phyloP scores from a whole-genome alignment of 2,329 filamentous ascomycete genomes.

The Aspergillus fumigatus region DNA sequence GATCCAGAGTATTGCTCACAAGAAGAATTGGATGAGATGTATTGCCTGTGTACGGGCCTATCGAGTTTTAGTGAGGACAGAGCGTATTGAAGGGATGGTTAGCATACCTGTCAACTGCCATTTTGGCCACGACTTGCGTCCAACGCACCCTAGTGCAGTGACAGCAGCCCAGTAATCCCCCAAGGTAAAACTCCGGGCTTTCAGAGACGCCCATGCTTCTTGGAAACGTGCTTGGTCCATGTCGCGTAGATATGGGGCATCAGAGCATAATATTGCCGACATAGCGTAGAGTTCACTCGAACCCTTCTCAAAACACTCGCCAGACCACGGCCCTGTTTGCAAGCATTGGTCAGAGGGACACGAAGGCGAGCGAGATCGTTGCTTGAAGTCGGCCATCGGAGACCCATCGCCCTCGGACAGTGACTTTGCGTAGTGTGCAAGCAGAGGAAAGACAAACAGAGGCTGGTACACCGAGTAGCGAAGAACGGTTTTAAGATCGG shows the following conservation, averaged over 20 bases:
- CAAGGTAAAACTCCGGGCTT: constrained; percentile 21
- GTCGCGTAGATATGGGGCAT: constrained; percentile 22
- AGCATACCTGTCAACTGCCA: constrained; percentile 34
- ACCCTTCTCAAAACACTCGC: constrained; percentile 20
- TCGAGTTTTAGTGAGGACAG: not conserved
- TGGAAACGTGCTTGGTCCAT: constrained; percentile 17
- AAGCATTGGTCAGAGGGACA: constrained; percentile 27
- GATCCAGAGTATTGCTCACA: constrained; percentile 55
- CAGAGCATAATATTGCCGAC: constrained; percentile 29
- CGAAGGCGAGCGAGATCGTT: constrained; percentile 16
- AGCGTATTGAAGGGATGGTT: not conserved
- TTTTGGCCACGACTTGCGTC: constrained; percentile 32
- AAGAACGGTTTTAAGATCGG: constrained; percentile 28
- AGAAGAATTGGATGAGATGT: constrained; percentile 53
- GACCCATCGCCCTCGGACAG: constrained; percentile 23
- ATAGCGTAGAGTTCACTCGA: constrained; percentile 27
- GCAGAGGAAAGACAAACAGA: constrained; percentile 21
- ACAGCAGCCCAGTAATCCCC: constrained; percentile 38
- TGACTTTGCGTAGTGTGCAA: constrained; percentile 23
- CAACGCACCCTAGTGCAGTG: constrained; percentile 32
- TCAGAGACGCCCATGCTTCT: constrained; percentile 18
- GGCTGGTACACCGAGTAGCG: constrained; percentile 32
- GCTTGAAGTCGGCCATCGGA: constrained; percentile 29
- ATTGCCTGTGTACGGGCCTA: constrained; percentile 25
- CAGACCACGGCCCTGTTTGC: constrained; percentile 28